A percentile compares a stretch with the other conserved stretches of the same genome.
phyloP scores from a whole-genome alignment of 495 filamentous ascomycete species.

The Daldinia grandis region DNA sequence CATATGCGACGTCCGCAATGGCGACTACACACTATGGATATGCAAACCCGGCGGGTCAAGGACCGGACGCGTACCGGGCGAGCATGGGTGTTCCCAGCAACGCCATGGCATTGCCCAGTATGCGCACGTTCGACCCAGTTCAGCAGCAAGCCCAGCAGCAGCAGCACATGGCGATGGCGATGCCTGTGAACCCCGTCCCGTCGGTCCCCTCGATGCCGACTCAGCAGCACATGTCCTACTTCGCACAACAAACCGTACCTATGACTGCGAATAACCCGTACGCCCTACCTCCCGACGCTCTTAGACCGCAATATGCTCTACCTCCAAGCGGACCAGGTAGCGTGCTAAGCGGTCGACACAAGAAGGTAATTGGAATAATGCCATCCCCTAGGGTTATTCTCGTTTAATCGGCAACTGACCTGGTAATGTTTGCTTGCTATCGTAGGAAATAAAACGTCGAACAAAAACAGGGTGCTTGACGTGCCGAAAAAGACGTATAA shows the following conservation, averaged over 20 bases:
- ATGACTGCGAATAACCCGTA: constrained; percentile 56
- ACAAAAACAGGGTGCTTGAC: constrained; percentile 98
- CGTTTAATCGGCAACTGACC: constrained; percentile 34
- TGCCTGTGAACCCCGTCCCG: constrained; percentile 44
- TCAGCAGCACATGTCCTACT: constrained; percentile 49
- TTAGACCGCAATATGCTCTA: constrained; percentile 53
- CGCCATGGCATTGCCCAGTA: constrained; percentile 71
- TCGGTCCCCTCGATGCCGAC: constrained; percentile 42
- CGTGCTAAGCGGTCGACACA: constrained; percentile 83
- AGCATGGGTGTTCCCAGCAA: constrained; percentile 58
- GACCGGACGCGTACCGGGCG: constrained; percentile 61
- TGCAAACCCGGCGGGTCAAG: constrained; percentile 52
- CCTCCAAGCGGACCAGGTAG: constrained; percentile 64
- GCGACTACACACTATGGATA: constrained; percentile 63
- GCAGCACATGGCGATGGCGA: constrained; percentile 49
- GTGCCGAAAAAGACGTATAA: constrained; percentile 96
- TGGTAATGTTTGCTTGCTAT: constrained; percentile 33
- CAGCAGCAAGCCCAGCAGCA: constrained; percentile 57
- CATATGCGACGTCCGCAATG: constrained; percentile 61
- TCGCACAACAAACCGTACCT: constrained; percentile 48
- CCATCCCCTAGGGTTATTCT: constrained; percentile 24
- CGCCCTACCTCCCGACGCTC: constrained; percentile 54
- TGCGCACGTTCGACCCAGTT: constrained; percentile 64
- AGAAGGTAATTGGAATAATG: constrained; percentile 68
- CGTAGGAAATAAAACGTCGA: constrained; percentile 90